Evolutionary conservation across 2,329 filamentous ascomycete species (phyloP), one percentile per base, ranked within the genome.

Genomic region (Claviceps sp.): DNA sequence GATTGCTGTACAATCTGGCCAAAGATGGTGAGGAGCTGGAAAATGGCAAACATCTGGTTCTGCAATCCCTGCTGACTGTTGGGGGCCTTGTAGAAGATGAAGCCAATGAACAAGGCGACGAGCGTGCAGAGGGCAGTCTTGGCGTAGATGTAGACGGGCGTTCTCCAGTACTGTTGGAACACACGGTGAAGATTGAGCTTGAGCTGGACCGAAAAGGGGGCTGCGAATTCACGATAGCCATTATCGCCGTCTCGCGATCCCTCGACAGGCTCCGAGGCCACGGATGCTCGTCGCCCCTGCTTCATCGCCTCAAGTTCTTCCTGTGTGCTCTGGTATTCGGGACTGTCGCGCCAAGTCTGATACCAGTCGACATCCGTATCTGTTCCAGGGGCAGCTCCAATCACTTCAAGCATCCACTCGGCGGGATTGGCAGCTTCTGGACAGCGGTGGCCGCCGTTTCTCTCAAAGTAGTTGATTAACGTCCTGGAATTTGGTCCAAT

Each of bases 151-250:
- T 95, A 95, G 5, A 82, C 78, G 0, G 89, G 89, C 0, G 83
- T 90, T 54, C 89, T 85, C 88, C 89, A 95, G 76, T 93, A 94
- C 66, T 95, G 88, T 63, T 90, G 79, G 73, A 93, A 93, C 26
- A 93, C 85, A 61, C 89, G 87, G 57, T 77, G 65, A 17, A 80
- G 76, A 52, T 88, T 86, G 61, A 83, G 75, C 52, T 68, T 70
- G 43, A 91, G 70, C 66, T 95, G 89, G 7, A 72, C 62, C 42
- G 58, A 61, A 63, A 94, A 88, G 0, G 85, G 79, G 5, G 87
- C 86, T 3, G 89, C 89, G 55, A 95, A 95, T 65, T 95, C 87
- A 55, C 80, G 77, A 67, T 82, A 87, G 56, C 66, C 67, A 50
- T 34, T 34, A 4, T 65, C 67, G 13, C 67, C 59, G 20, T 40